These are phyloP conservation scores for Tephrocybe sp. DNA, from an alignment of 768 basidiomycete species.

Conservation along the genomic window DNA sequence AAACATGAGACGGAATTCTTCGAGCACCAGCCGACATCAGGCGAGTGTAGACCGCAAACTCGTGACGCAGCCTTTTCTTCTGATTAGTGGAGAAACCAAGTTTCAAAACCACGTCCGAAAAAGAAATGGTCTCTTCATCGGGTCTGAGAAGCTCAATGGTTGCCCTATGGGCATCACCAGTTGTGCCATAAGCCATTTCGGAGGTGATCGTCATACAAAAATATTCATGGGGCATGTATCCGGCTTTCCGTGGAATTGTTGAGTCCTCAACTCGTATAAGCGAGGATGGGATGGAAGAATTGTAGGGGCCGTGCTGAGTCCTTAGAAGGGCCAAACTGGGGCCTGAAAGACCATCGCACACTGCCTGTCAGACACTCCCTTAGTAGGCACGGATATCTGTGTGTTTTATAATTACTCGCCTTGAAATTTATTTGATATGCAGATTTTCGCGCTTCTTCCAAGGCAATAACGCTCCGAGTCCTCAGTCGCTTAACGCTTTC, in stretches of 20 bases:
- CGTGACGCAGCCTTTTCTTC: constrained; percentile 11
- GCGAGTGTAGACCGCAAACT: constrained; percentile 15
- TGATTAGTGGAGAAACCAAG: constrained; percentile 9
- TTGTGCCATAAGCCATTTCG: not conserved
- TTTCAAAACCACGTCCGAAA: constrained; percentile 10
- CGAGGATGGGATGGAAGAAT: constrained; percentile 14
- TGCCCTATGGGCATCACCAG: not conserved
- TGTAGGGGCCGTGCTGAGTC: constrained; percentile 4
- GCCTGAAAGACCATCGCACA: not conserved
- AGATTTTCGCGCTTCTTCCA: not conserved
- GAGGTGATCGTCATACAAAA: not conserved
- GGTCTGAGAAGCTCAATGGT: not conserved
- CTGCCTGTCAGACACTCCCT: not conserved
- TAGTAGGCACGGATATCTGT: no score
- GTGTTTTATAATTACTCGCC: not conserved
- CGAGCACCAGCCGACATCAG: constrained; percentile 3
- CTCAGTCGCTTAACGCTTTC: not conserved
- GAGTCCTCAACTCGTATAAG: constrained; percentile 6
- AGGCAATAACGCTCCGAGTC: not conserved
- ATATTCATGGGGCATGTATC: not conserved
- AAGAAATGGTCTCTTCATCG: not conserved
- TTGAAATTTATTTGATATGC: not conserved
- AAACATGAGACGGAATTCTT: constrained; percentile 10
- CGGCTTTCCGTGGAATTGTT: not conserved
- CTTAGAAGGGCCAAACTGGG: constrained; percentile 3